A percentile compares a stretch with the other conserved stretches of the same genome.
Evolutionary conservation across 495 filamentous ascomycete genomes (phyloP).

Genomic region (Tuber borchii): DNA sequence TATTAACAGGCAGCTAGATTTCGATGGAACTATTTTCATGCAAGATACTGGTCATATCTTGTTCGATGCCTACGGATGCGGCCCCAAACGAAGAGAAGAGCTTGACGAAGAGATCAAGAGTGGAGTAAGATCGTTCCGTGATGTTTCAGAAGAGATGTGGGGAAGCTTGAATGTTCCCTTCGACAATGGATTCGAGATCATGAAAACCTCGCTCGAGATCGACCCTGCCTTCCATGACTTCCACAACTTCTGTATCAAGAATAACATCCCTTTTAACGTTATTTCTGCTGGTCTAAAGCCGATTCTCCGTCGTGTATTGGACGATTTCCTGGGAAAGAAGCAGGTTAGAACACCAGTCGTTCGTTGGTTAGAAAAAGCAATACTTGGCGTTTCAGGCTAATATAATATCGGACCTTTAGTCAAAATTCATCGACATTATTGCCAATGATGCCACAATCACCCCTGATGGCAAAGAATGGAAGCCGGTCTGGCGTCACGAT

Average conservation of each 20-base stretch:
- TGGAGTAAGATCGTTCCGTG: slow-evolving; percentile 62
- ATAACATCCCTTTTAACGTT: slow-evolving; percentile 65
- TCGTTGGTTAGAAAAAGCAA: not conserved
- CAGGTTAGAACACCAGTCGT: slow-evolving; percentile 42
- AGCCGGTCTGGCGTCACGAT: slow-evolving; percentile 64
- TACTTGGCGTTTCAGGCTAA: not conserved
- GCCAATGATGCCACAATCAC: slow-evolving; percentile 63
- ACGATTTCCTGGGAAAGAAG: slow-evolving; percentile 59
- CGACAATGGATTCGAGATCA: slow-evolving; percentile 65
- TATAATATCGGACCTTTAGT: slow-evolving; percentile 30
- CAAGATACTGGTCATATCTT: slow-evolving; percentile 72
- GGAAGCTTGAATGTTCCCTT: slow-evolving; percentile 62
- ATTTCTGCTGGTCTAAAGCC: slow-evolving; percentile 69
- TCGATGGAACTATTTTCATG: slow-evolving; percentile 73
- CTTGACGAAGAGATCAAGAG: slow-evolving; percentile 63
- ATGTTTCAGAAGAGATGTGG: slow-evolving; percentile 76
- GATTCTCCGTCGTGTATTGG: slow-evolving; percentile 56
- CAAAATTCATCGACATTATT: slow-evolving; percentile 60
- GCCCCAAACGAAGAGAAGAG: slow-evolving; percentile 50
- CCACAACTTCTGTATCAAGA: slow-evolving; percentile 58
- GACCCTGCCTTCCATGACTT: slow-evolving; percentile 62
- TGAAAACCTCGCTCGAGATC: slow-evolving; percentile 59
- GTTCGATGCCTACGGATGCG: slow-evolving; percentile 63
- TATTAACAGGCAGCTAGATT: slow-evolving; percentile 48
- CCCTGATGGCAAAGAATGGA: slow-evolving; percentile 57